Conservation (phyloP, 2,329 filamentous ascomycete species). For the Colletotrichum incanum region DNA sequence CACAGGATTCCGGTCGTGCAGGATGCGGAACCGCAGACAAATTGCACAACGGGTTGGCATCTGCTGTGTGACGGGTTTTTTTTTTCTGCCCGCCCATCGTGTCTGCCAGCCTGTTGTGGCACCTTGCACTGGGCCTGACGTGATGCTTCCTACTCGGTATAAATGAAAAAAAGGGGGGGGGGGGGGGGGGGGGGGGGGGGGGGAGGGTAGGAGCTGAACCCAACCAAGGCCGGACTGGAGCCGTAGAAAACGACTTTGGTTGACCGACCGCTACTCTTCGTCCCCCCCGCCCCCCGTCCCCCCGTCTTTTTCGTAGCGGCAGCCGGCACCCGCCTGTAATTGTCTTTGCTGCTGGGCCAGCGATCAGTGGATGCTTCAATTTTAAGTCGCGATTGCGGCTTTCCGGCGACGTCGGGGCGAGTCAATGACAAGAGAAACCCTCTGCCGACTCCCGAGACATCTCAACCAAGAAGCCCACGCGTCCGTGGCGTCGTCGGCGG, state of each 20-base stretch:
- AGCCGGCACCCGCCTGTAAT: neutral
- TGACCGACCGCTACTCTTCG: neutral
- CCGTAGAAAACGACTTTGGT: neutral
- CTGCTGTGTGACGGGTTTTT: neutral
- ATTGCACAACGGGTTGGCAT: neutral
- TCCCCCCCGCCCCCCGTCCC: too few species aligned
- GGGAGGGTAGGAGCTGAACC: too few species aligned
- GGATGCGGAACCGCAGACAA: neutral
- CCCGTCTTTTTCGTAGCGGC: neutral
- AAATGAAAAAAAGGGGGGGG: neutral
- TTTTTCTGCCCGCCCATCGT: neutral
- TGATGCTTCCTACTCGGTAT: neutral
- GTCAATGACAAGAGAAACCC: neutral
- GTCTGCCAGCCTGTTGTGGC: neutral
- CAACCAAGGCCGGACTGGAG: neutral
- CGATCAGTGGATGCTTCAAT: slow-evolving; percentile 40
- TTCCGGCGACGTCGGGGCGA: neutral
- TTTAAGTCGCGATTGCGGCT: slow-evolving; percentile 20
- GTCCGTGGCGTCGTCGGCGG: too few species aligned
- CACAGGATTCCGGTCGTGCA: slow-evolving; percentile 2
- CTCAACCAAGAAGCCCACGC: neutral
- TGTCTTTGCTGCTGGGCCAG: slow-evolving; percentile 9
- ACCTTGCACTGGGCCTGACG: neutral
- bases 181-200: too few species aligned
- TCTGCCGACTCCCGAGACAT: neutral